phyloP scores from a whole-genome alignment of 208 protist species.

The Leishmania arabica region DNA sequence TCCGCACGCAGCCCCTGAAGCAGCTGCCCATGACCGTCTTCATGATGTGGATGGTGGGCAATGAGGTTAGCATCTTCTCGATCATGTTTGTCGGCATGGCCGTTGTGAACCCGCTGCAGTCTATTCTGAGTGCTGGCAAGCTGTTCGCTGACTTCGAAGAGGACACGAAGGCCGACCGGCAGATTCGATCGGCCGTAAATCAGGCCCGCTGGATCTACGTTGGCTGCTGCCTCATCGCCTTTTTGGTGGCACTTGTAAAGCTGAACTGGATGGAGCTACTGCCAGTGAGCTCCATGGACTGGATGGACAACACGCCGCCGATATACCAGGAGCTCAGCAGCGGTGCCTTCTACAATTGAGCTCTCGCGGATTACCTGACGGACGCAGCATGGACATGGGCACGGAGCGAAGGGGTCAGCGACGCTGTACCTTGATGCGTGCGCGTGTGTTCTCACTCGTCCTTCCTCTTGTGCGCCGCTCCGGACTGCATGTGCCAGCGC shows the following conservation, averaged over 20 bases:
- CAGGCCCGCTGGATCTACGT: slow-evolving; percentile 84
- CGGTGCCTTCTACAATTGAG: slow-evolving; percentile 32
- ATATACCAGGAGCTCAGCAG: slow-evolving; percentile 62
- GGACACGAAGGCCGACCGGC: slow-evolving; percentile 54
- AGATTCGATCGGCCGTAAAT: slow-evolving; percentile 50
- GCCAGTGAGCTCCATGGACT: slow-evolving; percentile 82
- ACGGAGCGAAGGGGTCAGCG: too few species aligned
- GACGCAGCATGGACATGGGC: not conserved
- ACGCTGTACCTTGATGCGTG: not conserved
- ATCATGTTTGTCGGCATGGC: slow-evolving; percentile 93
- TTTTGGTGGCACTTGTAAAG: slow-evolving; percentile 80
- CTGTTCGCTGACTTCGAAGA: slow-evolving; percentile 74
- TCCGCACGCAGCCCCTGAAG: slow-evolving; percentile 78
- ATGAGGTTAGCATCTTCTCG: slow-evolving; percentile 87
- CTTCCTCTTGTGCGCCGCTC: not conserved
- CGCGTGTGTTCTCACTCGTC: not conserved
- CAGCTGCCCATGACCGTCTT: slow-evolving; percentile 85
- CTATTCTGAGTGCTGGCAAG: slow-evolving; percentile 50
- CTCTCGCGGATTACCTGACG: too few species aligned
- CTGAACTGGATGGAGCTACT: slow-evolving; percentile 87
- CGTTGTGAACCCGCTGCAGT: slow-evolving; percentile 73
- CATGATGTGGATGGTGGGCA: slow-evolving; percentile 92
- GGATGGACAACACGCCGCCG: slow-evolving; percentile 69
- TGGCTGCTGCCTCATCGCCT: slow-evolving; percentile 65
- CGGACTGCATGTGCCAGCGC: not conserved